Percentiles rank a stretch among this genome's conserved stretches.
phyloP scores from a whole-genome alignment of 2,329 filamentous ascomycete species.

The Myriosclerotinia curreyana region DNA sequence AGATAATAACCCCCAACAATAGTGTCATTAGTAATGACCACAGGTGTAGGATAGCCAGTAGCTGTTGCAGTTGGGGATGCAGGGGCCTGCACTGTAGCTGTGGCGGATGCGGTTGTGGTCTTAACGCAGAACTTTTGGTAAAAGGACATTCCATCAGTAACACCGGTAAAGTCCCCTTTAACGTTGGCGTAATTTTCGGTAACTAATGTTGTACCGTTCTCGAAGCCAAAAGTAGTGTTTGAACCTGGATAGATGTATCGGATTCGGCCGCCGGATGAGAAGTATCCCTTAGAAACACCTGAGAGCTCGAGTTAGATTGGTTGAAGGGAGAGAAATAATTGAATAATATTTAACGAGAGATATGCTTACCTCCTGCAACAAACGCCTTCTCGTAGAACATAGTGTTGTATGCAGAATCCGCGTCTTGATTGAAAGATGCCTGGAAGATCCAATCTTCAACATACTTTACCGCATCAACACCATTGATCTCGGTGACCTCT shows the following conservation, averaged over 20 bases:
- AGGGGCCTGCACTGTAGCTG: slow-evolving; percentile 1
- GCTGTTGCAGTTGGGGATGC: slow-evolving; percentile 23
- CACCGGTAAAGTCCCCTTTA: slow-evolving; percentile 39
- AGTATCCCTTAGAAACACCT: slow-evolving; percentile 38
- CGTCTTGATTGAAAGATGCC: slow-evolving; percentile 42
- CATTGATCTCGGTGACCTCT: slow-evolving; percentile 55
- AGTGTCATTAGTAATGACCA: slow-evolving; percentile 32
- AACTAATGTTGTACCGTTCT: slow-evolving; percentile 41
- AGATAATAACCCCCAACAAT: slow-evolving; percentile 37
- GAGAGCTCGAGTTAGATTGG: background rate
- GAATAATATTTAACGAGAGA: background rate
- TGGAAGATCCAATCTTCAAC: slow-evolving; percentile 46
- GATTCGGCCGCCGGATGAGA: slow-evolving; percentile 40
- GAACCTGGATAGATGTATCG: slow-evolving; percentile 42
- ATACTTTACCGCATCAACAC: slow-evolving; percentile 49
- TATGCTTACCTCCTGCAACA: slow-evolving; percentile 24
- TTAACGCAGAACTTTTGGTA: slow-evolving; percentile 33
- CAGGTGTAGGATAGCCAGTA: slow-evolving; percentile 34
- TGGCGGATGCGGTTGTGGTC: background rate
- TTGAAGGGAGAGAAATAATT: background rate
- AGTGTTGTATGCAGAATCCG: slow-evolving; percentile 44
- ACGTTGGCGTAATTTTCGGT: slow-evolving; percentile 41
- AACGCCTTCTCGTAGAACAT: slow-evolving; percentile 42
- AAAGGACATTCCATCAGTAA: slow-evolving; percentile 35
- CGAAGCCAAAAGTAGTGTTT: slow-evolving; percentile 43